These are phyloP conservation scores for Alternaria brassicicola DNA, from an alignment of 2,329 filamentous ascomycete species.

Conservation along the genomic window DNA sequence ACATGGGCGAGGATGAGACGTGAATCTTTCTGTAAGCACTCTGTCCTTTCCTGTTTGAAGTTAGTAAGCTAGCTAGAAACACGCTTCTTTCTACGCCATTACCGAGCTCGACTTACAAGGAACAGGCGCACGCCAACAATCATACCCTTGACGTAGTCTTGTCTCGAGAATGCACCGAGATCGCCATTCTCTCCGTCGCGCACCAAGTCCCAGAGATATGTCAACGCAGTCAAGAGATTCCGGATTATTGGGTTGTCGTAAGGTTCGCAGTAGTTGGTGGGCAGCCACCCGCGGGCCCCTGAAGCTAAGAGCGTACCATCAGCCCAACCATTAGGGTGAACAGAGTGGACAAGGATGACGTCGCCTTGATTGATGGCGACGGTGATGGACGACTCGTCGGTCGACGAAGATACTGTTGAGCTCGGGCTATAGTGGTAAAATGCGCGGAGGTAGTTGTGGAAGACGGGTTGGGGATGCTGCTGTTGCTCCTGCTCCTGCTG, in stretches of 20 bases:
- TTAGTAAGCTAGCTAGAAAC: conserved; percentile 19
- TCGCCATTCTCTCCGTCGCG: conserved; percentile 78
- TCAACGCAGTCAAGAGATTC: conserved; percentile 80
- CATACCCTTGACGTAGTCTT: conserved; percentile 92
- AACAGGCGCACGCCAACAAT: conserved; percentile 92
- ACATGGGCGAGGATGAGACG: conserved; percentile 76
- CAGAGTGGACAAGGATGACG: conserved; percentile 90
- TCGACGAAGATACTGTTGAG: conserved; percentile 77
- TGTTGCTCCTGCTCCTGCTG: conserved; percentile 50
- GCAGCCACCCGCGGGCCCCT: conserved; percentile 90
- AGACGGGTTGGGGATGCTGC: conserved; percentile 64
- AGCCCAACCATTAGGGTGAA: conserved; percentile 98
- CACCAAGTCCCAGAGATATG: conserved; percentile 91
- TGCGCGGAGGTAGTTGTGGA: conserved; percentile 93
- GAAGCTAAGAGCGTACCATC: conserved; percentile 89
- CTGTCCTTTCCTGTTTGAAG: conserved; percentile 73
- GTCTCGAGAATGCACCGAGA: conserved; percentile 80
- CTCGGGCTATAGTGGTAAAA: conserved; percentile 90
- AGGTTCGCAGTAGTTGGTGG: conserved; percentile 96
- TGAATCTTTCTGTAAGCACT: conserved; percentile 85
- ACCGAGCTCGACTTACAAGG: conserved; percentile 64
- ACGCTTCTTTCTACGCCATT: not conserved
- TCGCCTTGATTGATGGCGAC: conserved; percentile 88
- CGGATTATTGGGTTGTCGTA: conserved; percentile 90
- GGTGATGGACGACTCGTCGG: conserved; percentile 69